A percentile compares a stretch with the other conserved stretches of the same genome.
Evolutionary conservation across 148 eudicot genomes (phyloP).

Genomic region (Talinum fruticosum): DNA sequence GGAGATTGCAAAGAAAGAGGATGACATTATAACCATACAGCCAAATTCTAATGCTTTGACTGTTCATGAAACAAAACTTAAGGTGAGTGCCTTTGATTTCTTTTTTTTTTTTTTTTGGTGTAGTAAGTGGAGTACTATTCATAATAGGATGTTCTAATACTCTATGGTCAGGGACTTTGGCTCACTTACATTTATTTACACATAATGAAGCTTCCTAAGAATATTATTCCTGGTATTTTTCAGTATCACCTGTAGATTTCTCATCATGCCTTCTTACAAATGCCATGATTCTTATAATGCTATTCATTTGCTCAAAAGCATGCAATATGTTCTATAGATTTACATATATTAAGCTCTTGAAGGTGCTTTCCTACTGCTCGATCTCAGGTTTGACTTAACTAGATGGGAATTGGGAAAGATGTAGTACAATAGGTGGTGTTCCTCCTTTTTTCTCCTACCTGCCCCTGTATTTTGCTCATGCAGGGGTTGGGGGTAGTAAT

Average conservation of each 20-base stretch:
- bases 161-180: background rate
- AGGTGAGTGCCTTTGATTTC: constrained; percentile 38
- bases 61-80: constrained; percentile 76
- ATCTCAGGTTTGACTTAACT: too few relatives aligned
- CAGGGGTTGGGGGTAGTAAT: background rate
- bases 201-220: background rate
- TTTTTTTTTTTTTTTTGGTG: too few relatives aligned
- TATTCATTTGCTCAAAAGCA: background rate
- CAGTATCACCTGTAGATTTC: background rate
- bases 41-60: constrained; percentile 51
- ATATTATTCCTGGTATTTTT: background rate
- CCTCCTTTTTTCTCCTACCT: background rate
- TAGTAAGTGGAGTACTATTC: background rate
- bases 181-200: background rate
- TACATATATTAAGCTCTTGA: background rate
- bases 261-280: background rate
- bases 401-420: too few relatives aligned
- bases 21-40: constrained; percentile 64
- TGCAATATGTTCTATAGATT: background rate
- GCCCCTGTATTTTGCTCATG: background rate
- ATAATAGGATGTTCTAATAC: background rate
- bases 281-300: background rate
- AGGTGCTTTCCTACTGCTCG: too few relatives aligned
- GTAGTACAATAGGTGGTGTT: background rate
- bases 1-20: constrained; percentile 66